Conservation (phyloP, 176 grass and related monocot genomes). For the Oryza officinalis region DNA sequence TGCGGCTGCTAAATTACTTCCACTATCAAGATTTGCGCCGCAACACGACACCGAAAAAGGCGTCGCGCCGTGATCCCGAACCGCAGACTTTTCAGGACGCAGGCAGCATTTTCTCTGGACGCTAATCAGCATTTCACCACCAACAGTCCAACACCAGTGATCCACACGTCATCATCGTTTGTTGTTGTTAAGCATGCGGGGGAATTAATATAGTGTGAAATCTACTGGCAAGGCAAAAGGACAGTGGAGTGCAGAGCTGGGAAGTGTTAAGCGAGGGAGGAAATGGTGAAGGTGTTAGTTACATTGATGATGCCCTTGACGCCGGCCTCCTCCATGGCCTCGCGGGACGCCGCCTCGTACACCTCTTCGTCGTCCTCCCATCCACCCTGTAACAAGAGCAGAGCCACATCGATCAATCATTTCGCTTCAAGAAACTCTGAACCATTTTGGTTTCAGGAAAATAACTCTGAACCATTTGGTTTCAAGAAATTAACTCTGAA, state of each 20-base stretch:
- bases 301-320: slow-evolving; percentile 74
- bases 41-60: not conserved
- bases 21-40: not conserved
- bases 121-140: not conserved
- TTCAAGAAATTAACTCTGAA: not conserved
- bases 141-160: not conserved
- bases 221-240: not conserved
- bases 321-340: slow-evolving; percentile 89
- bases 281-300: not conserved
- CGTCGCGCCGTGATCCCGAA: not conserved
- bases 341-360: slow-evolving; percentile 69
- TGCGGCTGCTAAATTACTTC: slow-evolving; percentile 31
- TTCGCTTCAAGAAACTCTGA: not conserved
- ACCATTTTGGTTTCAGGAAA: not conserved
- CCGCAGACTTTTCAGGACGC: slow-evolving; percentile 11
- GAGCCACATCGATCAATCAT: not conserved
- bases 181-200: not conserved
- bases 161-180: not conserved
- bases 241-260: not conserved
- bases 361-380: slow-evolving; percentile 92
- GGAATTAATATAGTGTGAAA: not conserved
- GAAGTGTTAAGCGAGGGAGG: not conserved
- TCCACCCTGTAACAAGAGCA: slow-evolving; percentile 53
- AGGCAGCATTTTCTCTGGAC: not conserved
- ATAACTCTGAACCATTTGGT: not conserved